phyloP scores from a whole-genome alignment of 257 asterid species.

The Scutellaria baicalensis region DNA sequence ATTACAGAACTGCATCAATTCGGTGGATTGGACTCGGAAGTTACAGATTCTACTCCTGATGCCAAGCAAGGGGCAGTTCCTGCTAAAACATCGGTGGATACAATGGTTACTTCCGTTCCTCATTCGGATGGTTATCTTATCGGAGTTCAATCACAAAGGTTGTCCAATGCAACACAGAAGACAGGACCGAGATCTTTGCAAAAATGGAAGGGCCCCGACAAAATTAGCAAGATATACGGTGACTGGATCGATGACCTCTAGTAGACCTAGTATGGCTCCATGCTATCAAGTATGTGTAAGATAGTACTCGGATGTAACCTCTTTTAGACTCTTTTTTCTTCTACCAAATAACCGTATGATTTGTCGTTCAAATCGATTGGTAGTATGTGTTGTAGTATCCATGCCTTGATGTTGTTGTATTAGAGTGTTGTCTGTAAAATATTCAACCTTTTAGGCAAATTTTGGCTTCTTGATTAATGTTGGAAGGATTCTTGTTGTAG shows the following conservation, averaged over 20 bases:
- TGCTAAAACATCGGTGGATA: conserved; percentile 25
- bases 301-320: not conserved
- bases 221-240: conserved; percentile 62
- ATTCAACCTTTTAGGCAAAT: conserved; percentile 1
- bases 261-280: not conserved
- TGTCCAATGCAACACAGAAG: conserved; percentile 29
- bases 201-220: conserved; percentile 72
- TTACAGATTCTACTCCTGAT: conserved; percentile 40
- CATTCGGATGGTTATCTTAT: conserved; percentile 29
- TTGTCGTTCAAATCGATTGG: not conserved
- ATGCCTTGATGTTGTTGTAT: conserved; percentile 12
- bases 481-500: not conserved
- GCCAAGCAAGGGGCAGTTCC: conserved; percentile 34
- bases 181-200: conserved; percentile 23
- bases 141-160: conserved; percentile 51
- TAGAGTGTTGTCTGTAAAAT: conserved; percentile 12
- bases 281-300: not conserved
- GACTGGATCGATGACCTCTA: conserved; percentile 57
- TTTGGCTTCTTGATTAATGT: too few relatives aligned
- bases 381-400: not conserved
- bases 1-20: conserved; percentile 33
- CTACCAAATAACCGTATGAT: not conserved
- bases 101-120: conserved; percentile 16
- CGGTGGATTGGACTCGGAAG: conserved; percentile 41
- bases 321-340: not conserved